phyloP scores from a whole-genome alignment of 1,139 yeast genomes.

The Debaryomycetaceae sp. region DNA sequence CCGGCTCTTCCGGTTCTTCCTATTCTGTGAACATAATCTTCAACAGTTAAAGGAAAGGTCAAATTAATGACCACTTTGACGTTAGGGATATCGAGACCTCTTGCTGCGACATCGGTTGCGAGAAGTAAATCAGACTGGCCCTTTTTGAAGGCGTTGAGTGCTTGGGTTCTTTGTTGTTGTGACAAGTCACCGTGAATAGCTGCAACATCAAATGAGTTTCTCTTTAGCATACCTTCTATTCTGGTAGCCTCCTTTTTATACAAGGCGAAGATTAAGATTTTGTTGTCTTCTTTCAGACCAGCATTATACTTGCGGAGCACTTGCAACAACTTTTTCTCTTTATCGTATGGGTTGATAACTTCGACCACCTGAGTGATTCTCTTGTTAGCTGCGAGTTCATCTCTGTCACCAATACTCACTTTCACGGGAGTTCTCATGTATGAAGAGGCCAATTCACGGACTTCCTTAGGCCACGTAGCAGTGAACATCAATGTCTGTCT shows the following conservation, averaged over 20 bases:
- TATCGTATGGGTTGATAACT: constrained; percentile 79
- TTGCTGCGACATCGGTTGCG: constrained; percentile 99
- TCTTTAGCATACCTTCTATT: constrained; percentile 70
- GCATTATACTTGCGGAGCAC: constrained; percentile 73
- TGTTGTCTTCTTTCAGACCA: constrained; percentile 64
- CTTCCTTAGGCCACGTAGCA: constrained; percentile 91
- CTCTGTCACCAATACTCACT: constrained; percentile 90
- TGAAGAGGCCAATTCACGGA: constrained; percentile 84
- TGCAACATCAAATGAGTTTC: constrained; percentile 76
- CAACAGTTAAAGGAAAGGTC: constrained; percentile 96
- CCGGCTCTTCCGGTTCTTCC: constrained; percentile 99
- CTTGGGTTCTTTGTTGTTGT: constrained; percentile 88
- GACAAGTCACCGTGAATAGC: constrained; percentile 96
- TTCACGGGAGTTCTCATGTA: constrained; percentile 84
- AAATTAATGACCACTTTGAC: constrained; percentile 94
- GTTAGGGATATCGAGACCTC: constrained; percentile 97
- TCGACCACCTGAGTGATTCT: constrained; percentile 92
- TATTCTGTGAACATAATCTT: constrained; percentile 96
- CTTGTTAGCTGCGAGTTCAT: constrained; percentile 90
- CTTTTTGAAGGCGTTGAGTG: constrained; percentile 78
- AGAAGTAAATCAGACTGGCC: constrained; percentile 75
- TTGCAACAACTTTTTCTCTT: constrained; percentile 73
- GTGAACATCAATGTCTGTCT: constrained; percentile 90
- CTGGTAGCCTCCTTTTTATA: constrained; percentile 96
- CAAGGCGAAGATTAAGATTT: constrained; percentile 85